These are phyloP conservation scores for Talaromyces wortmannii DNA, from an alignment of 495 filamentous ascomycete species.

Conservation along the genomic window DNA sequence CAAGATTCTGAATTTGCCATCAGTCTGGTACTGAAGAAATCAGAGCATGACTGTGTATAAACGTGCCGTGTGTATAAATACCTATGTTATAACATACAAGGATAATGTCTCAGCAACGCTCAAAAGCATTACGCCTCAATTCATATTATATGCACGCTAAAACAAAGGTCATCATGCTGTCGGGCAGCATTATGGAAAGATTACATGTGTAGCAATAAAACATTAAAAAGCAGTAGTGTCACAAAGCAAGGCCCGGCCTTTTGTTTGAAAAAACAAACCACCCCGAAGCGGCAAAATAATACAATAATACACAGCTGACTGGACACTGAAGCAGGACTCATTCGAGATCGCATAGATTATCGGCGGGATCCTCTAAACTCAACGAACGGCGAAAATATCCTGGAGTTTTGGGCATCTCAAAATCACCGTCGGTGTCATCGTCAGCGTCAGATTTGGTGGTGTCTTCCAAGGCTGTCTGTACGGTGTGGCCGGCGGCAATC, in stretches of 20 bases:
- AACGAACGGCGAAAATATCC: neutral
- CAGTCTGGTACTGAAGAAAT: neutral
- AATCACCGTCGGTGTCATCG: conserved; percentile 29
- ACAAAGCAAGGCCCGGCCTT: neutral
- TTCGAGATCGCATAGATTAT: neutral
- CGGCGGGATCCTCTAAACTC: neutral
- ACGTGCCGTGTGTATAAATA: too few species aligned
- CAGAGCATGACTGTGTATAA: too few species aligned
- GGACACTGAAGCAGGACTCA: neutral
- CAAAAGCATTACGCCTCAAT: neutral
- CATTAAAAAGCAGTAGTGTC: neutral
- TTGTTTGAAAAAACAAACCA: too few species aligned
- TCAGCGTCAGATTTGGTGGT: neutral
- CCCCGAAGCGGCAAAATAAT: neutral
- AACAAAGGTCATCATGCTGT: neutral
- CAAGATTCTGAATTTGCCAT: neutral
- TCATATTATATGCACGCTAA: neutral
- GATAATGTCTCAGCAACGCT: neutral
- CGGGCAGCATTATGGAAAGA: neutral
- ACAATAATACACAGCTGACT: neutral
- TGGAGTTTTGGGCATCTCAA: conserved; percentile 31
- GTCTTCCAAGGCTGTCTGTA: conserved; percentile 9
- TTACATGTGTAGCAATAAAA: neutral
- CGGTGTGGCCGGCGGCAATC: conserved; percentile 52
- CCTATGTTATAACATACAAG: too few species aligned